Evolutionary conservation across 306 rosid genomes (phyloP).

Genomic region (Inga laurina): DNA sequence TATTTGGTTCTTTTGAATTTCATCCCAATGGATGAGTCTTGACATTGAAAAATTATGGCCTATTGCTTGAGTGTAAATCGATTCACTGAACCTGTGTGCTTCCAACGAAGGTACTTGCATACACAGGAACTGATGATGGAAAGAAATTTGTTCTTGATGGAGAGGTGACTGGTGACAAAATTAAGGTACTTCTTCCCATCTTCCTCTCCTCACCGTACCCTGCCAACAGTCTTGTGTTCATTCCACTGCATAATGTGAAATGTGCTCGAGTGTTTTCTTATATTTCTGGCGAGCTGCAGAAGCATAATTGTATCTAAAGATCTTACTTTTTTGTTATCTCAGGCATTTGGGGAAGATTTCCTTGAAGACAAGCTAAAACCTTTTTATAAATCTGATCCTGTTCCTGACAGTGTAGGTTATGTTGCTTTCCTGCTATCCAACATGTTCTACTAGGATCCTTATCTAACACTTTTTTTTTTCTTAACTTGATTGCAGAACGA

Average conservation of each 20-base stretch:
- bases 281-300: slow-evolving; percentile 17
- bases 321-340: slow-evolving; percentile 26
- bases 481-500: slow-evolving; percentile 62
- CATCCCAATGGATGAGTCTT: slow-evolving; percentile 5
- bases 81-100: slow-evolving; percentile 21
- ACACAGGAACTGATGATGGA: slow-evolving; percentile 89
- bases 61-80: slow-evolving; percentile 8
- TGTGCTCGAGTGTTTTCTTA: slow-evolving; percentile 18
- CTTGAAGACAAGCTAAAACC: slow-evolving; percentile 93
- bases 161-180: slow-evolving; percentile 62
- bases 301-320: slow-evolving; percentile 28
- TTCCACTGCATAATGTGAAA: slow-evolving; percentile 16
- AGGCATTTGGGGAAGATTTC: slow-evolving; percentile 89
- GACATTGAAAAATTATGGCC: slow-evolving; percentile 15
- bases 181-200: slow-evolving; percentile 61
- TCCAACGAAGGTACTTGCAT: slow-evolving; percentile 66
- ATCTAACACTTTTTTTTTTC: slow-evolving; percentile 20
- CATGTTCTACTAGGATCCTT: slow-evolving; percentile 21
- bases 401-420: slow-evolving; percentile 81
- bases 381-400: slow-evolving; percentile 86
- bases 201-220: background rate
- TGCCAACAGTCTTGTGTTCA: slow-evolving; percentile 9
- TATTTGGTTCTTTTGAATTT: background rate
- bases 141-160: slow-evolving; percentile 76
- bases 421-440: slow-evolving; percentile 25